These are phyloP conservation scores for Aspergillus nomiae DNA, from an alignment of 2,329 filamentous ascomycete species.

Conservation along the genomic window DNA sequence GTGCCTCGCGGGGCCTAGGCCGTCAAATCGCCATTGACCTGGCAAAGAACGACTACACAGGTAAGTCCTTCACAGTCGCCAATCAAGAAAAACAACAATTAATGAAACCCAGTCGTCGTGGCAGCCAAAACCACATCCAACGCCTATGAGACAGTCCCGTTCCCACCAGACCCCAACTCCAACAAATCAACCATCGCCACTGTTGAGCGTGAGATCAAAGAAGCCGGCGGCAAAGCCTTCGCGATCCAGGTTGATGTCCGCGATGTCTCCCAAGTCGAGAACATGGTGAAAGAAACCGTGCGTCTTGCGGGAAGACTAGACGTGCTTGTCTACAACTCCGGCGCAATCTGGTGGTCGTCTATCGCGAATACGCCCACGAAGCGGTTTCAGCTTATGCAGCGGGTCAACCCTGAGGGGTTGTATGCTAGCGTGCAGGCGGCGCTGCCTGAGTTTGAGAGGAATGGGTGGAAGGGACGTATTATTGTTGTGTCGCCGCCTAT, in stretches of 20 bases:
- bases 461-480: constrained; percentile 62
- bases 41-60: constrained; percentile 68
- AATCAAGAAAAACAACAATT: background rate
- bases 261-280: constrained; percentile 61
- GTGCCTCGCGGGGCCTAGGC: constrained; percentile 78
- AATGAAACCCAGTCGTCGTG: constrained; percentile 63
- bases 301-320: constrained; percentile 66
- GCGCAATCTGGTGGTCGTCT: constrained; percentile 82
- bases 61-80: constrained; percentile 44
- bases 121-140: constrained; percentile 75
- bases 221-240: constrained; percentile 64
- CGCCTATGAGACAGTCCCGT: constrained; percentile 57
- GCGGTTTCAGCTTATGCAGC: constrained; percentile 77
- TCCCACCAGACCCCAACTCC: constrained; percentile 78
- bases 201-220: constrained; percentile 71
- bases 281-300: constrained; percentile 62
- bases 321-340: constrained; percentile 78
- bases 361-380: constrained; percentile 72
- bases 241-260: constrained; percentile 73
- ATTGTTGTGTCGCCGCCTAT: constrained; percentile 82
- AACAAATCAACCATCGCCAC: constrained; percentile 75
- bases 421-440: constrained; percentile 71
- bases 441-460: constrained; percentile 65
- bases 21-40: constrained; percentile 78
- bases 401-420: constrained; percentile 72